phyloP scores from a whole-genome alignment of 208 protist species.

The Leptomonas pyrrhocoris region DNA sequence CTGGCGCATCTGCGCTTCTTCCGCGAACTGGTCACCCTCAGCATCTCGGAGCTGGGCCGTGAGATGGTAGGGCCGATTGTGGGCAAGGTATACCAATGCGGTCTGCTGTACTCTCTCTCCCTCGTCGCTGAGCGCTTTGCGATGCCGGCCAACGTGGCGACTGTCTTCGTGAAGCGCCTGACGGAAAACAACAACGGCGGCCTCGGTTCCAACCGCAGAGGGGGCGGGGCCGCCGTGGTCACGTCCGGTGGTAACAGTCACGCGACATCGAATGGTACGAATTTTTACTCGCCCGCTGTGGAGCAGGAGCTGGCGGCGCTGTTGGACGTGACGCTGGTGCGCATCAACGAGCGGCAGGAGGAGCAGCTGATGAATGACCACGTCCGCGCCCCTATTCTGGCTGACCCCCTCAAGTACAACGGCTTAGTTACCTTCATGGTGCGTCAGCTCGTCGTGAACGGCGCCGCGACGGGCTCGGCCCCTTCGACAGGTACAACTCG shows the following conservation, averaged over 20 bases:
- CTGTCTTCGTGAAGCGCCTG: constrained; percentile 41
- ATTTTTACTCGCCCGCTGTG: constrained; percentile 58
- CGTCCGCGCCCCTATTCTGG: constrained; percentile 62
- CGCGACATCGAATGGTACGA: constrained; percentile 8
- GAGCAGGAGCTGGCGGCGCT: constrained; percentile 61
- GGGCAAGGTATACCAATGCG: constrained; percentile 58
- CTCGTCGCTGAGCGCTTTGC: constrained; percentile 74
- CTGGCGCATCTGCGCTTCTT: constrained; percentile 77
- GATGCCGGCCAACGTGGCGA: constrained; percentile 45
- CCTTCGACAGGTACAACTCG: neutral
- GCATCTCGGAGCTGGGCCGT: constrained; percentile 56
- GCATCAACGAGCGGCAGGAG: constrained; percentile 77
- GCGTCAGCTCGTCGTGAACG: constrained; percentile 51
- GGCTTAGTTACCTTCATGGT: constrained; percentile 74
- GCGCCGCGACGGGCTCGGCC: neutral
- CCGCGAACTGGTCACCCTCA: constrained; percentile 56
- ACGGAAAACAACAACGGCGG: constrained; percentile 9
- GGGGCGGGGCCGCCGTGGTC: constrained; percentile 7
- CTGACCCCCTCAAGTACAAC: constrained; percentile 69
- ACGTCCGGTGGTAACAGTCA: neutral
- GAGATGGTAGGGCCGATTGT: constrained; percentile 69
- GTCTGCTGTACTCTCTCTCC: constrained; percentile 69
- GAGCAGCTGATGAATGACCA: constrained; percentile 77
- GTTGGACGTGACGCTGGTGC: constrained; percentile 66
- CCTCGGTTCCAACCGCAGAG: neutral